Conservation (phyloP, 805 yeast genomes). For the Kazachstania martiniae region DNA sequence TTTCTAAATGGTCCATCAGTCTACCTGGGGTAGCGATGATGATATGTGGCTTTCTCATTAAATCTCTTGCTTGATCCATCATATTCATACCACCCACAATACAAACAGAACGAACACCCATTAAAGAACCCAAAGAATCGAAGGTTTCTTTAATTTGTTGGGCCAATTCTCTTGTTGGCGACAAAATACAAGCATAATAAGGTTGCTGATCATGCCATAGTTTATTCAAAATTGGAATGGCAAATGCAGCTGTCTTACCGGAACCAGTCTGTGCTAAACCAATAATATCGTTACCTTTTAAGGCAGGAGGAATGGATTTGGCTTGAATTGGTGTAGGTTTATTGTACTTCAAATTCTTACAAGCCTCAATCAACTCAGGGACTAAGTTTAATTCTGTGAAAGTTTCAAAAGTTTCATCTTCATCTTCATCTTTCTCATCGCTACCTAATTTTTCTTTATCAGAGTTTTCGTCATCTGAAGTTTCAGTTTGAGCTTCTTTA, state of each 20-base stretch:
- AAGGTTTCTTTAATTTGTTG: constrained; percentile 88
- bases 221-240: constrained; percentile 85
- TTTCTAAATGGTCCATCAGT: constrained; percentile 85
- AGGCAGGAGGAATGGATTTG: constrained; percentile 82
- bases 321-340: constrained; percentile 92
- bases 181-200: constrained; percentile 77
- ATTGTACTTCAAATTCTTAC: constrained; percentile 59
- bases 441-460: not conserved
- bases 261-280: constrained; percentile 98
- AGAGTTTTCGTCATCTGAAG: constrained; percentile 5
- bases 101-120: constrained; percentile 87
- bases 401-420: constrained; percentile 25
- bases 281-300: constrained; percentile 83
- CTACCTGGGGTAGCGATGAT: constrained; percentile 95
- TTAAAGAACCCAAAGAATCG: constrained; percentile 80
- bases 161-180: constrained; percentile 80
- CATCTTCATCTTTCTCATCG: constrained; percentile 8
- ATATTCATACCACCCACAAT: constrained; percentile 97
- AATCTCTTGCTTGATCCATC: constrained; percentile 94
- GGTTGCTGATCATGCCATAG: constrained; percentile 85
- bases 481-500: constrained; percentile 1
- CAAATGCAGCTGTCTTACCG: constrained; percentile 98
- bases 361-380: constrained; percentile 72
- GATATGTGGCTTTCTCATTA: constrained; percentile 88
- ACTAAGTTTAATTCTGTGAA: constrained; percentile 55